These are phyloP conservation scores for Cucumis variabilis DNA, from an alignment of 331 rosid species.

Conservation along the genomic window DNA sequence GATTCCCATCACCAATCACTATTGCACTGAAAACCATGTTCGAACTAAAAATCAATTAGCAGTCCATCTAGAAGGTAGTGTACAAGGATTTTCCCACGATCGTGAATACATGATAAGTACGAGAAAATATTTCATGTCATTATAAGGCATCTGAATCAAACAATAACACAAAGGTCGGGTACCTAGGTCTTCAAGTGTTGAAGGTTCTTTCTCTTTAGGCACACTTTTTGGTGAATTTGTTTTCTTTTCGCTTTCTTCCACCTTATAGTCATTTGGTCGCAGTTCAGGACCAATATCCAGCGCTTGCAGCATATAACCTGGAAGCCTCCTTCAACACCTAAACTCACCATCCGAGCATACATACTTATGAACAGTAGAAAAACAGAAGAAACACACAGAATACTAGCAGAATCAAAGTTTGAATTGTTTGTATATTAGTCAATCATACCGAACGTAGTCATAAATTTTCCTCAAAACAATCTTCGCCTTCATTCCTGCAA, in stretches of 20 bases:
- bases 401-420: background rate
- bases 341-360: background rate
- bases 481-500: conserved; percentile 64
- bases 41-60: background rate
- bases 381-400: background rate
- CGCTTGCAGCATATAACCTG: conserved; percentile 82
- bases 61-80: background rate
- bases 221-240: conserved; percentile 48
- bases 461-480: conserved; percentile 68
- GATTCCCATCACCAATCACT: background rate
- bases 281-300: conserved; percentile 95
- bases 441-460: conserved; percentile 61
- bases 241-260: conserved; percentile 48
- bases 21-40: no score
- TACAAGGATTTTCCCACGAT: background rate
- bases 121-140: conserved; percentile 17
- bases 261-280: conserved; percentile 75
- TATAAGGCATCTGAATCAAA: conserved; percentile 23
- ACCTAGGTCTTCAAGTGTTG: conserved; percentile 92
- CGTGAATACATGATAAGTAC: background rate
- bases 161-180: conserved; percentile 32
- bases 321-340: conserved; percentile 84
- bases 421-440: background rate
- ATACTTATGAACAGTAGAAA: background rate
- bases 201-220: conserved; percentile 61